Conservation (phyloP, 1,284 basidiomycete genomes). For the Cryptococcus sp. region DNA sequence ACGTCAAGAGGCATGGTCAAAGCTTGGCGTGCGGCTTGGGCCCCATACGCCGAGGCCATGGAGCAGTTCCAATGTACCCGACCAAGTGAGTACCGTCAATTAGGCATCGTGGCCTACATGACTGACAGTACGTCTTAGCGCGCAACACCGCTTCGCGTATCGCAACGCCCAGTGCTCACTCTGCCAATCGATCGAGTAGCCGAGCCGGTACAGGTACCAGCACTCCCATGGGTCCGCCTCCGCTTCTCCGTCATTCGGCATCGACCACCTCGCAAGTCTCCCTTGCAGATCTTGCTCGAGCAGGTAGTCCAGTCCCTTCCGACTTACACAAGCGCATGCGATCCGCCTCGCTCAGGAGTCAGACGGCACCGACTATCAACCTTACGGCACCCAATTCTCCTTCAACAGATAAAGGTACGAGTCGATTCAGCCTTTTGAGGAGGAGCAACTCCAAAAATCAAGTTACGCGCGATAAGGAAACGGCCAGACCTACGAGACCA, state of each 20-base stretch:
- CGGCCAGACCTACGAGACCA: not conserved
- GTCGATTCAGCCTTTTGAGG: slow-evolving; percentile 16
- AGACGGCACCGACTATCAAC: slow-evolving; percentile 4
- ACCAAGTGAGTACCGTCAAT: slow-evolving; percentile 24
- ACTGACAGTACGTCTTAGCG: slow-evolving; percentile 10
- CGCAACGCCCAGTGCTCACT: slow-evolving; percentile 27
- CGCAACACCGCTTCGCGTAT: slow-evolving; percentile 18
- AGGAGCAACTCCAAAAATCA: slow-evolving; percentile 17
- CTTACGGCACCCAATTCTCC: slow-evolving; percentile 5
- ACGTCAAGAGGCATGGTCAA: slow-evolving; percentile 30
- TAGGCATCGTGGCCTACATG: not conserved
- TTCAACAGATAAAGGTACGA: slow-evolving; percentile 2
- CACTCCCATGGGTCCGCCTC: slow-evolving; percentile 13
- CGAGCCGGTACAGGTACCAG: not conserved
- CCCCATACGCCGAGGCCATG: slow-evolving; percentile 37
- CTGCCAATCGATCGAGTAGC: slow-evolving; percentile 4
- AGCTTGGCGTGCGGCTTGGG: slow-evolving; percentile 36
- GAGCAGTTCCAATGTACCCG: slow-evolving; percentile 37
- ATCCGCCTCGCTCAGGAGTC: slow-evolving; percentile 14
- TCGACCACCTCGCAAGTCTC: slow-evolving; percentile 12
- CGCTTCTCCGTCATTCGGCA: slow-evolving; percentile 20
- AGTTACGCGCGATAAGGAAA: not conserved
- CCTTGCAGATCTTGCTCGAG: slow-evolving; percentile 8
- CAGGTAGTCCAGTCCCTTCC: slow-evolving; percentile 13
- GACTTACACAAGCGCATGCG: slow-evolving; percentile 3